These are phyloP conservation scores for Suillus hirtellus DNA, from an alignment of 768 basidiomycete genomes.

Conservation along the genomic window DNA sequence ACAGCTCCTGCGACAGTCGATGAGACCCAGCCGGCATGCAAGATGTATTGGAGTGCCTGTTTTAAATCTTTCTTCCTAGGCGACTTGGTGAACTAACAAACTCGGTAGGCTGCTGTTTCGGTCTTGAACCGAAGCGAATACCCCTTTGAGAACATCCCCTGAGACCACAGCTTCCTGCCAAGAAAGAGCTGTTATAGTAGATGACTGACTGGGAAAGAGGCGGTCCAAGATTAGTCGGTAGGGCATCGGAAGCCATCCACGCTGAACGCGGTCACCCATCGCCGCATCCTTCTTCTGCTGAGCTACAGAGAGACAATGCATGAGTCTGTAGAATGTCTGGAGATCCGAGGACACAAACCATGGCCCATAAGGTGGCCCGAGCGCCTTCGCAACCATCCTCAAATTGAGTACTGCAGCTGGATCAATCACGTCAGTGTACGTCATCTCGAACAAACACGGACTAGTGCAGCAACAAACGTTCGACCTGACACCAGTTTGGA, in stretches of 20 bases:
- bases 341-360: constrained; percentile 49
- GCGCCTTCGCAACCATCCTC: constrained; percentile 75
- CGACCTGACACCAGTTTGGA: constrained; percentile 17
- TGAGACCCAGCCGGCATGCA: neutral
- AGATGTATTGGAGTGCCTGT: constrained; percentile 24
- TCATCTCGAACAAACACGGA: constrained; percentile 7
- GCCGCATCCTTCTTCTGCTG: constrained; percentile 52
- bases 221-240: constrained; percentile 28
- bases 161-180: neutral
- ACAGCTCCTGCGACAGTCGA: constrained; percentile 12
- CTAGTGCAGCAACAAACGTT: constrained; percentile 6
- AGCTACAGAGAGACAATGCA: constrained; percentile 44
- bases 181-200: constrained; percentile 20
- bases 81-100: neutral
- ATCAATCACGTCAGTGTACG: constrained; percentile 8
- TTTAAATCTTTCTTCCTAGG: neutral
- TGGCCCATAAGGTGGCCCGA: constrained; percentile 61
- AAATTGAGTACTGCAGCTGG: constrained; percentile 35
- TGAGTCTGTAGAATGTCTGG: constrained; percentile 9
- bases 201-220: neutral
- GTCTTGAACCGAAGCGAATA: neutral
- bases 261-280: constrained; percentile 23
- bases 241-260: constrained; percentile 31
- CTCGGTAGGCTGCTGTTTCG: neutral
- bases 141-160: neutral